These are phyloP conservation scores for Medicago arabica DNA, from an alignment of 306 rosid species.

Conservation along the genomic window DNA sequence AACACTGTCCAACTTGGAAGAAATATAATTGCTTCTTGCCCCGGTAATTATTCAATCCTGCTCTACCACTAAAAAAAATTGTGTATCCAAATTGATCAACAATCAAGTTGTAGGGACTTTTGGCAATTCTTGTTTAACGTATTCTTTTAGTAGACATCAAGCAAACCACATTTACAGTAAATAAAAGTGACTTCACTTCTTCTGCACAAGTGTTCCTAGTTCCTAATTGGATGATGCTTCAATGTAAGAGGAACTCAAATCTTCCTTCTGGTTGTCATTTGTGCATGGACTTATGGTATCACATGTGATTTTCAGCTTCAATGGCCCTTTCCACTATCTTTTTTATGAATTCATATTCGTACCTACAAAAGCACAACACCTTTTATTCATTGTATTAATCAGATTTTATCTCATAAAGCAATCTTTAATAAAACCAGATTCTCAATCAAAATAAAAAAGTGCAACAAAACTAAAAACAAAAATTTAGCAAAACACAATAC, in stretches of 20 bases:
- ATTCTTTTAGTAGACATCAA: no score
- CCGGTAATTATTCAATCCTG: no score
- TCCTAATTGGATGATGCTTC: neutral
- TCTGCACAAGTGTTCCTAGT: neutral
- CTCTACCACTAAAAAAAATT: no score
- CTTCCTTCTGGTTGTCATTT: neutral
- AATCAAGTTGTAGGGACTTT: no score
- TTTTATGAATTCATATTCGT: constrained; percentile 22
- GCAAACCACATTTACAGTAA: neutral
- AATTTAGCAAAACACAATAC: no score
- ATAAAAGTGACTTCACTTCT: neutral
- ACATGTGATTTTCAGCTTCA: constrained; percentile 3
- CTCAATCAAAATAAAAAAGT: neutral
- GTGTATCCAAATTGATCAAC: no score
- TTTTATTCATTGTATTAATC: neutral
- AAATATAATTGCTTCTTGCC: no score
- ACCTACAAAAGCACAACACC: constrained; percentile 21
- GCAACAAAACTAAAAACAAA: neutral
- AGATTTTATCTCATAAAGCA: neutral
- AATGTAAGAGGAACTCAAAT: neutral
- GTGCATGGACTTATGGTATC: neutral
- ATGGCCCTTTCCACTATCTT: constrained; percentile 14
- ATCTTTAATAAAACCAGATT: neutral
- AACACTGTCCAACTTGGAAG: no score
- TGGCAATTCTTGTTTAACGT: no score